These are phyloP conservation scores for Diaporthe aspalathi DNA, from an alignment of 2,329 filamentous ascomycete genomes.

Conservation along the genomic window DNA sequence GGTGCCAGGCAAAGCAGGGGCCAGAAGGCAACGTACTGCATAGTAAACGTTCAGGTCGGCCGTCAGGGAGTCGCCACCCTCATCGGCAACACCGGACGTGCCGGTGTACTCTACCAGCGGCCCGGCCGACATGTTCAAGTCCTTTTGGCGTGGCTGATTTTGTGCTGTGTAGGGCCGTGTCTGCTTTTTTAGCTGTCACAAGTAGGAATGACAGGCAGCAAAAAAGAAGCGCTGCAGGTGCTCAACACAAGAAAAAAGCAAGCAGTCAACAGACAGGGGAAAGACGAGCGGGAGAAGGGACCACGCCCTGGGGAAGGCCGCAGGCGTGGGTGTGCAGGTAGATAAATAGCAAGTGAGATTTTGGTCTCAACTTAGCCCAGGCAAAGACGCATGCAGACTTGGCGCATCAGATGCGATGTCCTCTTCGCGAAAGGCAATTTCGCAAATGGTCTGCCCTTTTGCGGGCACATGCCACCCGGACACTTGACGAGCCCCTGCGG, in stretches of 20 bases:
- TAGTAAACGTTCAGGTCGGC: constrained; percentile 87
- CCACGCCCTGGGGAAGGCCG: not conserved
- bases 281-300: not conserved
- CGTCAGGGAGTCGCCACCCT: constrained; percentile 65
- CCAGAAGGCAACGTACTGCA: constrained; percentile 64
- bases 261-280: not conserved
- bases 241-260: not conserved
- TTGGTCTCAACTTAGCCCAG: constrained; percentile 15
- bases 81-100: constrained; percentile 59
- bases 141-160: not conserved
- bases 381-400: constrained; percentile 20
- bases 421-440: constrained; percentile 9
- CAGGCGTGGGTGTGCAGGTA: constrained; percentile 11
- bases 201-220: not conserved
- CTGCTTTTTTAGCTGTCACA: constrained; percentile 19
- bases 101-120: constrained; percentile 60
- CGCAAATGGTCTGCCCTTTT: not conserved
- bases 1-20: constrained; percentile 40
- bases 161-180: not conserved
- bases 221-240: constrained; percentile 4
- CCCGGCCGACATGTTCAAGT: constrained; percentile 48
- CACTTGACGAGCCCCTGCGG: constrained; percentile 1
- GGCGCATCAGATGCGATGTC: constrained; percentile 18
- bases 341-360: constrained; percentile 23
- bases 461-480: constrained; percentile 2